Evolutionary conservation across 2,329 filamentous ascomycete genomes (phyloP), one percentile per base, ranked within the genome.

Genomic region (Spiromastix sp.): DNA sequence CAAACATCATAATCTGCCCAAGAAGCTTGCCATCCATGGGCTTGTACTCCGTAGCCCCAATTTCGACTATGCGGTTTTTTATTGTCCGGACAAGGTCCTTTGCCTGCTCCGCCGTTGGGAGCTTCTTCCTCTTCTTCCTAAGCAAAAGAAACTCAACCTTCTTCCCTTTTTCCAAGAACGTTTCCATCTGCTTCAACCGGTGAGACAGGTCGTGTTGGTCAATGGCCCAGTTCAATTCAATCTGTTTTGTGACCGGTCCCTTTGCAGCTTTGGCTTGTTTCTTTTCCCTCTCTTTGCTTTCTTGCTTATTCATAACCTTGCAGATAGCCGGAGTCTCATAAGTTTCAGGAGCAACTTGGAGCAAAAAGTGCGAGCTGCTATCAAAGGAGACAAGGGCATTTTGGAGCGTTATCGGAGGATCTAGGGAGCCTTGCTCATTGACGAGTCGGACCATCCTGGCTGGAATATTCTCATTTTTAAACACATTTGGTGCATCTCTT

Each of bases 171-270:
- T 56, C 63, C 52, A 95, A 53, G 53, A 94, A 94, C 36, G 63
- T 68, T 42, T 61, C 61, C 49, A 89, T 56, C 61, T 77, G 74
- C 50, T 72, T 72, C 56, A 91, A 55, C 52, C 79, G 74, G 55
- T 83, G 79, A n/a, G 62, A 62, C 34, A 94, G 57, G 63, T 95
- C 87, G 52, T 89, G 73, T 9, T 59, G 52, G 41, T 77, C 78
- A 50, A 93, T 93, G 21, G 80, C 78, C 87, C 87, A 96, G 57
- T 85, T 89, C 48, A 96, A 48, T 61, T 95, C 87, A n/a, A 95
- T 58, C 52, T 80, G 79, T 63, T 95, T 95, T 11, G 59, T 53
- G 47, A 50, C 55, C 41, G 44, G 57, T 46, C 63, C 35, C 55
- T 61, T 44, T 53, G 64, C 47, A 60, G 49, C 41, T 38, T 52